phyloP scores from a whole-genome alignment of 2,329 filamentous ascomycete species.

The Coniochaeta pulveracea region DNA sequence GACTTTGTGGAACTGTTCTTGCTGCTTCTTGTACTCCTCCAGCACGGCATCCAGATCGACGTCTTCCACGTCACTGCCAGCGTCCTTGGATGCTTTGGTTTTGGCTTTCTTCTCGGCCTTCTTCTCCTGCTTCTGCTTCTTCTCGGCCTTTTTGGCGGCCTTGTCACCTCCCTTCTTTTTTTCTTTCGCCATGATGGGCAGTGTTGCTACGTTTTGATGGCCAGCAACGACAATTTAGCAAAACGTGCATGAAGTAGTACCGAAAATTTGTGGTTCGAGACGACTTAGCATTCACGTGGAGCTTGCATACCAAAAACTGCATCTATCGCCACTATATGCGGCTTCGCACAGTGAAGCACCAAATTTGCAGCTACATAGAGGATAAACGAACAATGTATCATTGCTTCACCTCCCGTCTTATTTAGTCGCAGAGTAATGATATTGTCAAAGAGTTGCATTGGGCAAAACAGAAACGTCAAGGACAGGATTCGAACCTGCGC shows the following conservation, averaged over 20 bases:
- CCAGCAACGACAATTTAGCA: too few relatives aligned
- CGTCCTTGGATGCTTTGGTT: slow-evolving; percentile 54
- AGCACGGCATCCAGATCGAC: slow-evolving; percentile 88
- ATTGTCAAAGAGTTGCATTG: not conserved
- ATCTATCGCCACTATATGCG: too few relatives aligned
- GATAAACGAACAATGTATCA: not conserved
- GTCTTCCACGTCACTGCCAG: slow-evolving; percentile 83
- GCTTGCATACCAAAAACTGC: not conserved
- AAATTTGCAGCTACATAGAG: not conserved
- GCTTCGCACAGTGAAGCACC: not conserved
- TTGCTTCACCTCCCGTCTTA: not conserved
- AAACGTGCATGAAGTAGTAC: not conserved
- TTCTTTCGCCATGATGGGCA: slow-evolving; percentile 28
- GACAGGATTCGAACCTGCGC: slow-evolving; percentile 5
- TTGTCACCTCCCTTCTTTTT: slow-evolving; percentile 32
- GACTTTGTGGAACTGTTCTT: slow-evolving; percentile 89
- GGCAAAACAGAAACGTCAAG: slow-evolving; percentile 1
- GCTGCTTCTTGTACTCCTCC: slow-evolving; percentile 83
- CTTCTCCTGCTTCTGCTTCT: slow-evolving; percentile 71
- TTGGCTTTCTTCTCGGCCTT: slow-evolving; percentile 84
- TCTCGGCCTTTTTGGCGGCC: slow-evolving; percentile 42
- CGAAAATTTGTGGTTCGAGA: not conserved
- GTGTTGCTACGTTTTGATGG: too few relatives aligned
- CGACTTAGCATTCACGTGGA: not conserved
- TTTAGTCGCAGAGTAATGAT: not conserved